Evolutionary conservation across 495 filamentous ascomycete species (phyloP).

Genomic region (Penicillium daleae): DNA sequence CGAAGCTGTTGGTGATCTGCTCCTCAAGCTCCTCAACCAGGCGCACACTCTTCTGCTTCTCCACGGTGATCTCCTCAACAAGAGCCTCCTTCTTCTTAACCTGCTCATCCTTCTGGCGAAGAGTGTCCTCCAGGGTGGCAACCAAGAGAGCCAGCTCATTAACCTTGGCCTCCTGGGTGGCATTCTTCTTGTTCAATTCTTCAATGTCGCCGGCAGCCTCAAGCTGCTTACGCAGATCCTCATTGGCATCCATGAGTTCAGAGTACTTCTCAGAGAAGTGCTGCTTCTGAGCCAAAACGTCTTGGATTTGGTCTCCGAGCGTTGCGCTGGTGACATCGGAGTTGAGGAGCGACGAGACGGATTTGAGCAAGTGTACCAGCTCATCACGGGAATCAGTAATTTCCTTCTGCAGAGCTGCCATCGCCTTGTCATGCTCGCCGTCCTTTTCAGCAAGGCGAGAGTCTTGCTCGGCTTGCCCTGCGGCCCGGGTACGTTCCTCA

Average conservation of each 20-base stretch:
- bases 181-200: slow-evolving; percentile 40
- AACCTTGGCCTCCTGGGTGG: slow-evolving; percentile 48
- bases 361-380: slow-evolving; percentile 61
- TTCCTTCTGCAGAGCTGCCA: slow-evolving; percentile 67
- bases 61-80: slow-evolving; percentile 59
- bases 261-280: slow-evolving; percentile 51
- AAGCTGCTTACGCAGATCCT: slow-evolving; percentile 57
- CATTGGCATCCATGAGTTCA: slow-evolving; percentile 46
- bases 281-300: slow-evolving; percentile 49
- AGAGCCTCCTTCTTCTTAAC: slow-evolving; percentile 70
- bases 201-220: slow-evolving; percentile 42
- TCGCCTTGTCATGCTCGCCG: slow-evolving; percentile 60
- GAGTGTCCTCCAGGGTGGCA: slow-evolving; percentile 60
- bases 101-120: slow-evolving; percentile 71
- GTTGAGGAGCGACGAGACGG: slow-evolving; percentile 53
- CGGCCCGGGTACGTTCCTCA: slow-evolving; percentile 42
- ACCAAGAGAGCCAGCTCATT: slow-evolving; percentile 57
- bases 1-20: slow-evolving; percentile 91
- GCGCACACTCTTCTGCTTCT: slow-evolving; percentile 82
- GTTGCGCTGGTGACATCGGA: slow-evolving; percentile 53
- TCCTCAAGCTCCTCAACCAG: slow-evolving; percentile 96
- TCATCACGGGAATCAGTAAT: slow-evolving; percentile 71
- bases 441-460: slow-evolving; percentile 50
- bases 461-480: slow-evolving; percentile 50
- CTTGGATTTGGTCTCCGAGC: slow-evolving; percentile 51